phyloP scores from a whole-genome alignment of 1,284 basidiomycete species.

The Puccinia triticina region DNA sequence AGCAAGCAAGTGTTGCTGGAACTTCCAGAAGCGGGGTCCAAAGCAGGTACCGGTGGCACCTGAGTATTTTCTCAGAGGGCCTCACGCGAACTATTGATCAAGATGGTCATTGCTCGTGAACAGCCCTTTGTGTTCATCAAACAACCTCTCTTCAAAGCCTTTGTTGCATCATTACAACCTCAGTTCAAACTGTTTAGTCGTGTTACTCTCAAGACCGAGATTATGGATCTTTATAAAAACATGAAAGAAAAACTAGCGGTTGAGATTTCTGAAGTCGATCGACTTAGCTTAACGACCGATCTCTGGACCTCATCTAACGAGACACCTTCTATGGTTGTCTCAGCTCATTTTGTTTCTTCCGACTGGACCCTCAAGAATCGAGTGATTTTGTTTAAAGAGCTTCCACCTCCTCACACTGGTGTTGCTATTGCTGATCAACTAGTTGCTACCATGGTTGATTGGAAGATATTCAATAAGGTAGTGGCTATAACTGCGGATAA shows the following conservation, averaged over 20 bases:
- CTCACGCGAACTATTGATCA: not conserved
- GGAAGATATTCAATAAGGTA: conserved; percentile 12
- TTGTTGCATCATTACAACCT: not conserved
- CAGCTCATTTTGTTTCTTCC: not conserved
- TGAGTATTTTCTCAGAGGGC: not conserved
- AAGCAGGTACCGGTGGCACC: no score
- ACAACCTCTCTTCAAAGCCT: not conserved
- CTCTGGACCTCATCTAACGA: conserved; percentile 5
- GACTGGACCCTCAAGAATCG: conserved; percentile 1
- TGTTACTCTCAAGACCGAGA: not conserved
- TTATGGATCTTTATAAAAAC: not conserved
- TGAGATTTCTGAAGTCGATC: not conserved
- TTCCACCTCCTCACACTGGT: conserved; percentile 12
- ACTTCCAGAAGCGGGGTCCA: not conserved
- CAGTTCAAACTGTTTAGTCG: not conserved
- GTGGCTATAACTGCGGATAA: not conserved
- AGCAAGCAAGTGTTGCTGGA: not conserved
- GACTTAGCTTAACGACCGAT: not conserved
- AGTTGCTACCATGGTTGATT: not conserved
- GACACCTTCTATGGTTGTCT: not conserved
- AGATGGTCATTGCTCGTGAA: not conserved
- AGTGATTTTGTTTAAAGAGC: not conserved
- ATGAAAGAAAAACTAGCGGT: not conserved
- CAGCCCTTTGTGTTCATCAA: not conserved
- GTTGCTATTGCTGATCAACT: not conserved